Evolutionary conservation across 1,139 yeast species (phyloP), one percentile per base, ranked within the genome.

Genomic region (Pichia sp.): DNA sequence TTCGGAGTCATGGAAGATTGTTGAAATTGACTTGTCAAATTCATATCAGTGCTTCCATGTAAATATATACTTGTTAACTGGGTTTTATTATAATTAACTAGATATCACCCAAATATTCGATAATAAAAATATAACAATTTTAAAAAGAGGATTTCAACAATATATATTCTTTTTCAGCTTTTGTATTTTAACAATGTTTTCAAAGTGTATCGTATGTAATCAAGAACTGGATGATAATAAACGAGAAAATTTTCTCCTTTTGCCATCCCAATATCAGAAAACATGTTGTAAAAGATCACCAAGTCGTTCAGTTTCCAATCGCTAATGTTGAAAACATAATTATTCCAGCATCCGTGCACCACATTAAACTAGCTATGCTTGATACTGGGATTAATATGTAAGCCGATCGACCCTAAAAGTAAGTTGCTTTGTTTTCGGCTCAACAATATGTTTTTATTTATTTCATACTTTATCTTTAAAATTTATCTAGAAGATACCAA

Each of bases 21-120:
- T 33, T 52, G 60, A 22, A 54, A 57, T 43, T 54, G 58, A 27
- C 56, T 31, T 18, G 58, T 38, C 5, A 52, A 30, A 46, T 56
- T 55, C 59, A 56, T 56, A 14, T 34, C 27, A 22, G n/a, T 36
- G 28, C 22, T 31, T 30, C 27, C 46, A 47, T 47, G 19, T 27
- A 41, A 27, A 13, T 7, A 27, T 25, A 39, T 39, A 10, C 18
- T n/a, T 22, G 18, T 14, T 22, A 34, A 34, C 8, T 5, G 13
- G 6, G 22, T 18, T n/a, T n/a, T 34, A n/a, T 7, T 34, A 18
- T 34, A 34, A 9, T 9, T 10, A 34, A n/a, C 10, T 34, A 34
- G n/a, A 14, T n/a, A n/a, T 34, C 9, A 29, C 31, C 5, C 31
- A 29, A 29, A 29, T 29, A 29, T 29, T 29, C 7, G 31, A 29